Conservation (phyloP, 225 moss, liverwort and hornwort genomes). For the Straminergon stramineum region DNA sequence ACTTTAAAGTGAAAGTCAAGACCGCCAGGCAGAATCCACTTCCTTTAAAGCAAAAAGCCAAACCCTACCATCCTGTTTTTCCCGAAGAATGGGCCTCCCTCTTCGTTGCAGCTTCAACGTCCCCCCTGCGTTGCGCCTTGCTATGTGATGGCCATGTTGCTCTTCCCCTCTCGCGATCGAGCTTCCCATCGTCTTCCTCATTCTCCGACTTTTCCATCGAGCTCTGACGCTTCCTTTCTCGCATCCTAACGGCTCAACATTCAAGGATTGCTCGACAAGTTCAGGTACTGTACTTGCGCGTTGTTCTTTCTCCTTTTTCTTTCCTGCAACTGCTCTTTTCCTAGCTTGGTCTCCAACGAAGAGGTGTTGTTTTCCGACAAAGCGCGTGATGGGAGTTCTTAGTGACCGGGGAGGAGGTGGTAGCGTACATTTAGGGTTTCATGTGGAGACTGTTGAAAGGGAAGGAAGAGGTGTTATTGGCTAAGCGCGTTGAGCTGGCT, state of each 20-base stretch:
- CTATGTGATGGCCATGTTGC: neutral
- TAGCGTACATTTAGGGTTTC: neutral
- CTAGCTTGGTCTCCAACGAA: neutral
- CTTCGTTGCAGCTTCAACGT: constrained; percentile 2
- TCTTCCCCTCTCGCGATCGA: neutral
- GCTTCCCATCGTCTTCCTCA: neutral
- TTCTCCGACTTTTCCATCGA: neutral
- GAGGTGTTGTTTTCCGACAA: neutral
- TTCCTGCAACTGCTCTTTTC: neutral
- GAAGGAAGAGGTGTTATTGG: neutral
- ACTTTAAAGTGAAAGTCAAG: neutral
- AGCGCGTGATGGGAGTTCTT: neutral
- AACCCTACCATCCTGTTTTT: neutral
- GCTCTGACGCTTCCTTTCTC: neutral
- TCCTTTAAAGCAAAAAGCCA: neutral
- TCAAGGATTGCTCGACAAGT: neutral
- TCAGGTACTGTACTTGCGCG: neutral
- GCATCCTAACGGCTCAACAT: neutral
- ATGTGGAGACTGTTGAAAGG: neutral
- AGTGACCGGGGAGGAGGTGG: neutral
- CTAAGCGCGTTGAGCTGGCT: neutral
- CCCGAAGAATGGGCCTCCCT: neutral
- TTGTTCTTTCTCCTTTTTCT: neutral
- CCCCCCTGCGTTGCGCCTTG: neutral
- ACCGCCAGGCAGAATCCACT: neutral